phyloP scores from a whole-genome alignment of 208 protist genomes.

The Novymonas esmeraldas region DNA sequence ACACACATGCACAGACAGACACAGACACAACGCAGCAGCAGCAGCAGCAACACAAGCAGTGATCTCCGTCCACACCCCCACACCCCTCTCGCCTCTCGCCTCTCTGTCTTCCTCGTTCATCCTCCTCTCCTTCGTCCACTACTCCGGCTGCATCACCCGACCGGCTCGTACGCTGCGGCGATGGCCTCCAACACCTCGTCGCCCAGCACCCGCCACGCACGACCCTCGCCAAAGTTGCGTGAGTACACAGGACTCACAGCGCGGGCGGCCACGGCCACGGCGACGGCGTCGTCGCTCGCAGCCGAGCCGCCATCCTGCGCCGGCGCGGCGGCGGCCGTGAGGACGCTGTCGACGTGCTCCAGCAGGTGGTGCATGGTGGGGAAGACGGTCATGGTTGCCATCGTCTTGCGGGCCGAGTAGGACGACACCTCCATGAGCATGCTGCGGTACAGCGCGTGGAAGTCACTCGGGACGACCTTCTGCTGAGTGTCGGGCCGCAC shows the following conservation, averaged over 20 bases:
- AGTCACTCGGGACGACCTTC: slow-evolving; percentile 74
- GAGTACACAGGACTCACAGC: slow-evolving; percentile 24
- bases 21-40: no score
- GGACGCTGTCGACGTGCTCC: slow-evolving; percentile 40
- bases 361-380: slow-evolving; percentile 71
- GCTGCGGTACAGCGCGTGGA: slow-evolving; percentile 64
- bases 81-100: no score
- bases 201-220: slow-evolving; percentile 49
- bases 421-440: slow-evolving; percentile 74
- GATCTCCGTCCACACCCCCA: no score
- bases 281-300: neutral
- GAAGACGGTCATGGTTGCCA: slow-evolving; percentile 57
- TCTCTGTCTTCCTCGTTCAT: no score
- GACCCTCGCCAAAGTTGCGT: slow-evolving; percentile 37
- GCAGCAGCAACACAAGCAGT: no score
- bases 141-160: no score
- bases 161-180: slow-evolving; percentile 29
- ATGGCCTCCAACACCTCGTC: slow-evolving; percentile 39
- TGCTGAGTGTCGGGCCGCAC: slow-evolving; percentile 53
- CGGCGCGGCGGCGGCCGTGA: neutral
- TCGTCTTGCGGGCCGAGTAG: slow-evolving; percentile 56
- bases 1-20: neutral
- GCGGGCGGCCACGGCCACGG: neutral
- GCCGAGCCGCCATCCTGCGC: neutral
- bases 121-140: no score